phyloP scores from a whole-genome alignment of 208 protist species.

The Entamoeba invadens region DNA sequence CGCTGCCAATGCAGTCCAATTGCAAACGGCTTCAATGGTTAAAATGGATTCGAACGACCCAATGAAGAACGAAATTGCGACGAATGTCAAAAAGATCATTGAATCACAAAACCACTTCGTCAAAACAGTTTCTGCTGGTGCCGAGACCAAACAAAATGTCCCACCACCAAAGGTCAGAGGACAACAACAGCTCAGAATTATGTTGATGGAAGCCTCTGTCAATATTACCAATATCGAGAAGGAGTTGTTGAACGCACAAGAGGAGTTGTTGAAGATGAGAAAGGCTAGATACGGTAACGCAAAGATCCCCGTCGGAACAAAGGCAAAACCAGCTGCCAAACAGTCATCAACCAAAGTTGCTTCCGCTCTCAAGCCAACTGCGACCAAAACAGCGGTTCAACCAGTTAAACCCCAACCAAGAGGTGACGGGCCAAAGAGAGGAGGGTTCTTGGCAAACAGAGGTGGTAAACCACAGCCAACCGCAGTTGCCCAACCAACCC shows the following conservation, averaged over 20 bases:
- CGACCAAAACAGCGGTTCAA: neutral
- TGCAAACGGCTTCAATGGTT: neutral
- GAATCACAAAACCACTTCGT: neutral
- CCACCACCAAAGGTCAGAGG: neutral
- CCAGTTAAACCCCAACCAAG: neutral
- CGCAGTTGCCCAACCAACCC: neutral
- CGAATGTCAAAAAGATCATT: neutral
- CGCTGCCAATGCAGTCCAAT: neutral
- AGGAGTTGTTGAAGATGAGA: neutral
- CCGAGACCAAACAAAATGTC: neutral
- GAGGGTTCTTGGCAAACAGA: neutral
- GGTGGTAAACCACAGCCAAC: neutral
- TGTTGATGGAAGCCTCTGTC: neutral
- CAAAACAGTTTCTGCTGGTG: neutral
- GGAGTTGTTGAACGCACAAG: neutral
- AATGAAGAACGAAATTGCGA: neutral
- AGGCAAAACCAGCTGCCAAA: neutral
- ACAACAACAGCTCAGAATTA: neutral
- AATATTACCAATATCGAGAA: neutral
- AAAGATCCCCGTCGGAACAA: neutral
- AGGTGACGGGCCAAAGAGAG: neutral
- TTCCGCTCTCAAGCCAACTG: neutral
- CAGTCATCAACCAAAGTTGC: neutral
- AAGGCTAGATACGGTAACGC: neutral
- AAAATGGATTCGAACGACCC: neutral